phyloP scores from a whole-genome alignment of 768 basidiomycete species.

The Boletus reticuloceps region DNA sequence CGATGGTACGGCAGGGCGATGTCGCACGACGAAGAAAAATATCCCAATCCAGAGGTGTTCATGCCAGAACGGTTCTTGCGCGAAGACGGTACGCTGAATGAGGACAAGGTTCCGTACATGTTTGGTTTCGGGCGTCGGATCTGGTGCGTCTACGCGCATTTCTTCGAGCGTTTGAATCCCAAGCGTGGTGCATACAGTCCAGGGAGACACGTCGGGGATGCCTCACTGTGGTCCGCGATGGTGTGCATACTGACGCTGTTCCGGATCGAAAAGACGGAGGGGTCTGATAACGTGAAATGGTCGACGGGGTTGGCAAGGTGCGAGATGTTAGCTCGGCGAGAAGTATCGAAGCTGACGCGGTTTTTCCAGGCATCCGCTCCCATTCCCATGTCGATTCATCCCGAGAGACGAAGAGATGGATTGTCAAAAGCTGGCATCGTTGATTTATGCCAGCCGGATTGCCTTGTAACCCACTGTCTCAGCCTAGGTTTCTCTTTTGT shows the following conservation, averaged over 20 bases:
- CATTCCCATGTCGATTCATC: conserved; percentile 15
- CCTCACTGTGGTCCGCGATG: conserved; percentile 38
- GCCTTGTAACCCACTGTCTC: background rate
- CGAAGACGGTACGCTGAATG: conserved; percentile 20
- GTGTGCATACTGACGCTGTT: conserved; percentile 35
- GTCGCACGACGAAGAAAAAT: conserved; percentile 33
- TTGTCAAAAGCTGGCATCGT: conserved; percentile 6
- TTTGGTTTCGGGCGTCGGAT: conserved; percentile 29
- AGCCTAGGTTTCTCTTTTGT: no score
- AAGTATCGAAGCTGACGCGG: background rate
- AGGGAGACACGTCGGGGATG: conserved; percentile 42
- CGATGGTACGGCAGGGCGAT: conserved; percentile 25
- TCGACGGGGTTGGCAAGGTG: conserved; percentile 11
- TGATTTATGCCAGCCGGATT: conserved; percentile 7
- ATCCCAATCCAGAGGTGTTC: conserved; percentile 34
- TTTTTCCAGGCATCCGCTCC: conserved; percentile 11
- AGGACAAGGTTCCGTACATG: conserved; percentile 16
- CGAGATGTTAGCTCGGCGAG: background rate
- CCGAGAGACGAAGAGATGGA: conserved; percentile 18
- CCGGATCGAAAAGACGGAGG: conserved; percentile 25
- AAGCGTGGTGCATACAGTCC: conserved; percentile 1
- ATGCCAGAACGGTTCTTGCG: conserved; percentile 36
- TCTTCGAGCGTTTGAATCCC: background rate
- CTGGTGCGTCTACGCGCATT: conserved; percentile 21
- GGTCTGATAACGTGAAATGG: conserved; percentile 18